Evolutionary conservation across 345 rosid genomes (phyloP), one percentile per base, ranked within the genome.

Genomic region (Pistacia integerrima): DNA sequence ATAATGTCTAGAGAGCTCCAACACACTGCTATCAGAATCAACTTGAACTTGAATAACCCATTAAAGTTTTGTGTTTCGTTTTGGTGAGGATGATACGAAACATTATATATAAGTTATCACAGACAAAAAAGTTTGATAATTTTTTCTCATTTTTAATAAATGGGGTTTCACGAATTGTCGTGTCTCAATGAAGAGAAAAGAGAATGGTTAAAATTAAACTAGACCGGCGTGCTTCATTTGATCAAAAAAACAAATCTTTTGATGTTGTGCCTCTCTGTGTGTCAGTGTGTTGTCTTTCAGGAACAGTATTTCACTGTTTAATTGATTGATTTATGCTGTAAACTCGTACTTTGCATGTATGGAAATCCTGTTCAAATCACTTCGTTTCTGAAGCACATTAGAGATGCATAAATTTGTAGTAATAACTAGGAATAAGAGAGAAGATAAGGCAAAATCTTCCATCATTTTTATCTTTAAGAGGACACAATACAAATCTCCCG

Each of bases 251-350:
- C 41, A 6, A 38, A 38, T 38, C 54, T 49, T 49, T 49, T 49
- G 54, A 49, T 49, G 14, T 49, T 49, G 41, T 11, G 12, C 13
- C 54, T 12, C 54, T 49, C 54, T 49, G 57, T 3, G 5, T 3
- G 18, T 16, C 18, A 18, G 16, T 49, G 18, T n/a, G 67, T 33
- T 28, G 78, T 75, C 78, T 73, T 69, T 76, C 82, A 46, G 14
- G 48, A 63, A 56, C 36, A 28, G 57, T n/a, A 55, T 7, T 22
- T 51, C 25, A 41, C 79, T 70, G 38, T 70, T 64, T 44, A n/a
- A 36, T 55, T 68, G 78, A 75, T 77, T 79, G 84, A 76, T 70
- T 76, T 73, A 57, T 74, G 71, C 68, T 16, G 28, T 4, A 52
- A 79, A 63, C 44, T 38, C 35, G 70, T 67, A 78, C 68, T 55